Evolutionary conservation across 2,329 filamentous ascomycete species (phyloP).

Genomic region (Talaromyces albobiverticillius): DNA sequence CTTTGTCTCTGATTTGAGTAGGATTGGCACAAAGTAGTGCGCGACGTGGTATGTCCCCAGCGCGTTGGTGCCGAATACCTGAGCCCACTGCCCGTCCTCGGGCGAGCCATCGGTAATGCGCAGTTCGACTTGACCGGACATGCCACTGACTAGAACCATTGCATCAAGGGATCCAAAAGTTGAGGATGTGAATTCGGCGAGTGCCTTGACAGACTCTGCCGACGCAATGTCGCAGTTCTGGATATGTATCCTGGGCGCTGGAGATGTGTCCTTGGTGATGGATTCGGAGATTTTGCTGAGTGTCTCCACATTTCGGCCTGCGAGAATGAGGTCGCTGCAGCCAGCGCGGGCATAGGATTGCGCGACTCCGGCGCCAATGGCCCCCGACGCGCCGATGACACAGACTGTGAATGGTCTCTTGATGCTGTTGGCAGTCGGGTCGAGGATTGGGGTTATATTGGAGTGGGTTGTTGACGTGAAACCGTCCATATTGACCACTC

Average conservation of each 20-base stretch:
- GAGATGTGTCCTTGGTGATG: conserved; percentile 18
- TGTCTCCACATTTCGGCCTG: conserved; percentile 25
- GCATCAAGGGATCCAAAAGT: conserved; percentile 16
- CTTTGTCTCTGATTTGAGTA: conserved; percentile 24
- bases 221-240: conserved; percentile 29
- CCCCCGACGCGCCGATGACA: conserved; percentile 31
- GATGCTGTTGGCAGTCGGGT: conserved; percentile 17
- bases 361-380: conserved; percentile 34
- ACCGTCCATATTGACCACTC: conserved; percentile 16
- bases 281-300: conserved; percentile 22
- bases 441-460: neutral
- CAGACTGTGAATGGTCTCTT: conserved; percentile 26
- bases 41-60: conserved; percentile 36
- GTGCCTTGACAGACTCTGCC: conserved; percentile 22
- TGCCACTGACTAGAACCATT: conserved; percentile 20
- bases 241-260: conserved; percentile 22
- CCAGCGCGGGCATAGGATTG: conserved; percentile 29
- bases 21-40: conserved; percentile 31
- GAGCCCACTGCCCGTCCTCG: conserved; percentile 28
- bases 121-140: conserved; percentile 31
- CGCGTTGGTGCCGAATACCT: conserved; percentile 30
- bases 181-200: conserved; percentile 16
- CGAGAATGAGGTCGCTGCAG: conserved; percentile 28
- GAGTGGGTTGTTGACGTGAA: conserved; percentile 12
- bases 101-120: conserved; percentile 29